These are phyloP conservation scores for Penicillium coffeae DNA, from an alignment of 495 filamentous ascomycete genomes.

Conservation along the genomic window DNA sequence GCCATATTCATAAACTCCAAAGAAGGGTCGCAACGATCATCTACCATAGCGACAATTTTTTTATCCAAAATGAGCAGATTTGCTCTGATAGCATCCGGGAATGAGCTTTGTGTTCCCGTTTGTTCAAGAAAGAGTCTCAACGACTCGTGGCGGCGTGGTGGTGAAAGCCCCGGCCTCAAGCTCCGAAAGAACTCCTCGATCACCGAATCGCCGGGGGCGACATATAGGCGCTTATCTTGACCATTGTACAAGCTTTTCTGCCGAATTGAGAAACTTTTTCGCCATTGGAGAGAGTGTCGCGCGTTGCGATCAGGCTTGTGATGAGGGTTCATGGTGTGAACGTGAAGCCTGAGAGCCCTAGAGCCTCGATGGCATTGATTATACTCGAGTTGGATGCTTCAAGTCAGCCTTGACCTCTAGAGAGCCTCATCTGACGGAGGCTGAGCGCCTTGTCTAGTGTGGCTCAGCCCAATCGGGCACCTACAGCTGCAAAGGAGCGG, in stretches of 20 bases:
- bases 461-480: too few relatives aligned
- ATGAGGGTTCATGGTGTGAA: too few relatives aligned
- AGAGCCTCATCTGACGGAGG: too few relatives aligned
- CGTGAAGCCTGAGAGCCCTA: too few relatives aligned
- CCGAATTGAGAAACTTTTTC: constrained; percentile 10
- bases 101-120: constrained; percentile 6
- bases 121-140: constrained; percentile 11
- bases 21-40: constrained; percentile 18
- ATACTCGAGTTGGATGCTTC: too few relatives aligned
- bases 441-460: too few relatives aligned
- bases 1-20: constrained; percentile 10
- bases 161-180: constrained; percentile 8
- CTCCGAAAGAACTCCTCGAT: constrained; percentile 15
- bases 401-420: too few relatives aligned
- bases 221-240: constrained; percentile 11
- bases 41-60: constrained; percentile 9
- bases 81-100: constrained; percentile 2
- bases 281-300: constrained; percentile 5
- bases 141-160: constrained; percentile 12
- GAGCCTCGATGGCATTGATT: too few relatives aligned
- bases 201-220: constrained; percentile 5
- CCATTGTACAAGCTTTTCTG: constrained; percentile 11
- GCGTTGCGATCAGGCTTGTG: too few relatives aligned
- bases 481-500: too few relatives aligned
- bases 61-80: not conserved